Conservation (phyloP, 2,329 filamentous ascomycete genomes). For the Trichoderma oligosporum region DNA sequence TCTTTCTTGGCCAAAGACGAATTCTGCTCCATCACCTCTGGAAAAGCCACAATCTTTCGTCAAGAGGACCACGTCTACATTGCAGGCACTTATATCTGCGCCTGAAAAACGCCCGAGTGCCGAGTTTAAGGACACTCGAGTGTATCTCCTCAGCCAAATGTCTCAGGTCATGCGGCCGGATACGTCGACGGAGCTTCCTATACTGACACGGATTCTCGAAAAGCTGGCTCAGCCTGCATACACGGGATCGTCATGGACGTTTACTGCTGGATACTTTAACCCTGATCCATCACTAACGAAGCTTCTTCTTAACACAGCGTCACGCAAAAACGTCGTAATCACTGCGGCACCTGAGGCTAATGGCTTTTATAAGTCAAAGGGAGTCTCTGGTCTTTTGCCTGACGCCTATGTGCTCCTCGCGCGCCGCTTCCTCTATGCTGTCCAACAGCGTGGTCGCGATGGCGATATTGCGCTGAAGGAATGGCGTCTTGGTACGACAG, state of each 20-base stretch:
- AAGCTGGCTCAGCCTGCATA: slow-evolving; percentile 62
- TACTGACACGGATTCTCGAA: slow-evolving; percentile 69
- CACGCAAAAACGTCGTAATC: slow-evolving; percentile 71
- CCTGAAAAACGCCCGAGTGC: slow-evolving; percentile 19
- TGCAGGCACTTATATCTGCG: slow-evolving; percentile 62
- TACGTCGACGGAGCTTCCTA: slow-evolving; percentile 83
- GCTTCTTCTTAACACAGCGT: slow-evolving; percentile 71
- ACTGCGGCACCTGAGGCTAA: slow-evolving; percentile 93
- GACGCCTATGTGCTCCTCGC: slow-evolving; percentile 89
- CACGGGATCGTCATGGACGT: slow-evolving; percentile 77
- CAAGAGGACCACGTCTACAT: slow-evolving; percentile 59
- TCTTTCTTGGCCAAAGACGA: slow-evolving; percentile 70
- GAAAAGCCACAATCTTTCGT: slow-evolving; percentile 67
- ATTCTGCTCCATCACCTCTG: slow-evolving; percentile 72
- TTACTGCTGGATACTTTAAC: slow-evolving; percentile 98
- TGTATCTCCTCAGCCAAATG: slow-evolving; percentile 86
- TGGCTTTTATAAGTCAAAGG: slow-evolving; percentile 85
- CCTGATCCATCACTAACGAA: slow-evolving; percentile 80
- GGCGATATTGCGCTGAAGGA: slow-evolving; percentile 72
- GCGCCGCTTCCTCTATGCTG: slow-evolving; percentile 68
- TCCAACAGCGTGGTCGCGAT: slow-evolving; percentile 44
- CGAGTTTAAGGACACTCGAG: slow-evolving; percentile 56
- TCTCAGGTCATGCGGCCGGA: slow-evolving; percentile 77
- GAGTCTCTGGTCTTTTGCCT: slow-evolving; percentile 84
- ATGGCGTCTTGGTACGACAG: slow-evolving; percentile 80